Evolutionary conservation across 2,329 filamentous ascomycete genomes (phyloP), one percentile per base, ranked within the genome.

Genomic region (Septoria petroselini): DNA sequence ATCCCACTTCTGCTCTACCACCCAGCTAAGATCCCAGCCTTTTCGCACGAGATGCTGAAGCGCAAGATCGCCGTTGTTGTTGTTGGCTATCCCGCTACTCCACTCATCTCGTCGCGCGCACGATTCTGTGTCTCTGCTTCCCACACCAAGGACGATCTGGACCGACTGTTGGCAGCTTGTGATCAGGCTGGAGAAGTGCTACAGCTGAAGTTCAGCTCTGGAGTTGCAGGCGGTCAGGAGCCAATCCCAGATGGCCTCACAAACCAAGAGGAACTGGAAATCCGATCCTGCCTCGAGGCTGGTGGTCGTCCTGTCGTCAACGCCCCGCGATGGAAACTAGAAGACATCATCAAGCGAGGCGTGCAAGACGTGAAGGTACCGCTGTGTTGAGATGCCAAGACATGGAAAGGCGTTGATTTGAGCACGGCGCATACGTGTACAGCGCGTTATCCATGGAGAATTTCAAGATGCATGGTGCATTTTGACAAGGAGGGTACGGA

Each of bases 1-100:
- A 90, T 98, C 61, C 93, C 93, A 46, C 71, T 98, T 59, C 81
- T 95, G 65, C 83, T 98, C 21, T 98, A 96, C 78, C 89, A 97
- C 73, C 93, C 93, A n/a, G 93, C 88, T 63, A 98, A 98, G 75
- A 96, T 98, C 78, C 88, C 91, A 3, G 91, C 93, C 52, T 98
- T 98, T 72, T 96, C 90, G 41, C 93, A 95, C 68, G 93, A 97
- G 71, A 97, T 98, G 93, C 81, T 97, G 53, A 88, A 88, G 73
- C 88, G 93, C 66, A 97, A 96, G 72, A 97, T 98, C 62, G 93
- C 91, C 0, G 88, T 97, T 43, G 93, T 98, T 31, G 88, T 98
- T 38, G 93, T 98, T 54, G 93, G 91, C 44, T 98, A 98, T 68
- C 93, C 93, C 4, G 93, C 91, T 7, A 98, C 93, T 2, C 93